Percentiles rank a stretch among this genome's conserved stretches.
These are phyloP conservation scores for Cyberlindnera sargentensis DNA, from an alignment of 805 yeast genomes.

Conservation along the genomic window DNA sequence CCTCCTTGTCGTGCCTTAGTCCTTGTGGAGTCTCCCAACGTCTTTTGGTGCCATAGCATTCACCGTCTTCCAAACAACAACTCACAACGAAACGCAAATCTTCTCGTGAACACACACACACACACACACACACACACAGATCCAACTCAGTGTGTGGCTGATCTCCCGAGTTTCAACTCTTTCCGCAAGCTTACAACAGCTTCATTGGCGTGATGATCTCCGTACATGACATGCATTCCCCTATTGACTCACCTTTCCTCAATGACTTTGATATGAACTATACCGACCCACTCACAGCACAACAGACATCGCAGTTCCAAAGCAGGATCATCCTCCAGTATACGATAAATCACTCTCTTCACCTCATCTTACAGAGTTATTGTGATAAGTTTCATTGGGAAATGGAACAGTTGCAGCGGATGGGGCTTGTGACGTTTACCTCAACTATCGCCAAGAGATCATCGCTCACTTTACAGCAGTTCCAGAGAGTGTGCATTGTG, in stretches of 20 bases:
- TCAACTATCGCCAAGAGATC: conserved; percentile 9
- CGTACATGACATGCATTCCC: conserved; percentile 12
- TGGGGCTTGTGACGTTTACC: conserved; percentile 6
- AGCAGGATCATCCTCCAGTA: conserved; percentile 8
- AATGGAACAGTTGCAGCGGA: neutral
- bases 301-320: conserved; percentile 5
- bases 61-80: no score
- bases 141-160: no score
- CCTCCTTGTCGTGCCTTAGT: no score
- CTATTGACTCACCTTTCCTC: conserved; percentile 13
- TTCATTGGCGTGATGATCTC: neutral
- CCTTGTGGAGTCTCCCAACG: no score
- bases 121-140: no score
- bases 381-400: conserved; percentile 2
- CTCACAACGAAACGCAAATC: no score
- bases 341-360: conserved; percentile 9
- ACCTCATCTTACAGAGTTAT: conserved; percentile 7
- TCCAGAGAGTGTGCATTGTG: conserved; percentile 9
- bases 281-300: conserved; percentile 2
- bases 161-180: no score
- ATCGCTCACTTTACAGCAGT: conserved; percentile 6
- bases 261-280: conserved; percentile 9
- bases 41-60: no score
- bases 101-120: no score
- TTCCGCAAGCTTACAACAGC: no score